Evolutionary conservation across 2,329 filamentous ascomycete genomes (phyloP).

Genomic region (Chaetomiaceae sp.): DNA sequence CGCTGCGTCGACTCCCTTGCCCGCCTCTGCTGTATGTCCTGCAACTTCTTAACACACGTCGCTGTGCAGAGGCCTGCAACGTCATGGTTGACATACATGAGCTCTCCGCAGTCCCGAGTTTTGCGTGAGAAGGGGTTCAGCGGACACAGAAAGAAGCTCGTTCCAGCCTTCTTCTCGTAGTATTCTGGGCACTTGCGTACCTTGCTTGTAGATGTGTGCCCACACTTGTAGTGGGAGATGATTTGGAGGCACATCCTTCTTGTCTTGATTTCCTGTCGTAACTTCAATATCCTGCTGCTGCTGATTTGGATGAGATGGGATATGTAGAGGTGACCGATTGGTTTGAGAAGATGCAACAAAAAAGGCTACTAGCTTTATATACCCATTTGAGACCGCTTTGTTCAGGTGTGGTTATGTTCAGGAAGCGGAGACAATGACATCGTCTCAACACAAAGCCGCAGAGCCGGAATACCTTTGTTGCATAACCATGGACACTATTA

Average conservation of each 20-base stretch:
- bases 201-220: not conserved
- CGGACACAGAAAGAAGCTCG: not conserved
- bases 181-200: not conserved
- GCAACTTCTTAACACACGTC: not conserved
- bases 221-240: not conserved
- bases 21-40: not conserved
- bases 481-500: not conserved
- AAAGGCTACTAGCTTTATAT: not conserved
- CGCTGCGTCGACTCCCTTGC: not conserved
- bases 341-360: not conserved
- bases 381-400: not conserved
- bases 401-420: not conserved
- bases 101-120: not conserved
- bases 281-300: not conserved
- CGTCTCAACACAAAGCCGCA: not conserved
- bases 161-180: not conserved
- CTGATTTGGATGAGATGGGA: not conserved
- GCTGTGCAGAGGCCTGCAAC: not conserved
- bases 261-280: not conserved
- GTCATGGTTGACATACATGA: not conserved
- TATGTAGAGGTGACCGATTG: not conserved
- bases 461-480: not conserved
- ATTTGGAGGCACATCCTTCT: not conserved
- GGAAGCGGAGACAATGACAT: not conserved
- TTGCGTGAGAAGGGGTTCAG: not conserved